A percentile compares a stretch with the other conserved stretches of the same genome.
Conservation (phyloP, 2,329 filamentous ascomycete species). For the Dactylonectria macrodidyma region DNA sequence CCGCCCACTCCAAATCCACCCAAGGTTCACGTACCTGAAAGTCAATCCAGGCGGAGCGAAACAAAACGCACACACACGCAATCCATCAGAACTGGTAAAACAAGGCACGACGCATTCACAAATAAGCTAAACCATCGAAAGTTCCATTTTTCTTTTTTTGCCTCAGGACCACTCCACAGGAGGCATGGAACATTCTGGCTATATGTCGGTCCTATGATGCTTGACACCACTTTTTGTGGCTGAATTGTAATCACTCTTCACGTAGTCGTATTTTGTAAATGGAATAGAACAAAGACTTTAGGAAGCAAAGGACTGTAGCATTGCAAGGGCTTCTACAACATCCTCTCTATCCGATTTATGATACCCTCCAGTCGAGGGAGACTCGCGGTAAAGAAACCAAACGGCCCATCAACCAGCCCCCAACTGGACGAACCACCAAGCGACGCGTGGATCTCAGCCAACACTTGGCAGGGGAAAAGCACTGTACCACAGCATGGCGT, state of each 20-base stretch:
- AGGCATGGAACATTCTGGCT: neutral
- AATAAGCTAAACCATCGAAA: neutral
- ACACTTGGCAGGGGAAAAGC: slow-evolving; percentile 3
- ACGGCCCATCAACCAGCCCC: slow-evolving; percentile 10
- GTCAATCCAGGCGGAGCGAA: slow-evolving; percentile 5
- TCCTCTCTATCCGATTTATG: neutral
- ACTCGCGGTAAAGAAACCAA: neutral
- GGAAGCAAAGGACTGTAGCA: neutral
- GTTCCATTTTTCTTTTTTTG: neutral
- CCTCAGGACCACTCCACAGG: neutral
- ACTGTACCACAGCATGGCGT: neutral
- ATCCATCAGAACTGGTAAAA: neutral
- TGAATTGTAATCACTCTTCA: neutral
- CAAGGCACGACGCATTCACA: slow-evolving; percentile 5
- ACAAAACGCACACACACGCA: neutral
- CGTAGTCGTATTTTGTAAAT: neutral
- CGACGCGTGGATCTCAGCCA: slow-evolving; percentile 28
- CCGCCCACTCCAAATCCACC: neutral
- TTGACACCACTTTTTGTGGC: neutral
- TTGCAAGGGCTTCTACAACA: neutral
- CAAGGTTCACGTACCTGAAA: slow-evolving; percentile 11
- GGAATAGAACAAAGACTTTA: neutral
- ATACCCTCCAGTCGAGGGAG: neutral
- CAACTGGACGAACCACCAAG: slow-evolving; percentile 29
- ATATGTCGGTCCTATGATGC: neutral